phyloP scores from a whole-genome alignment of 352 stramenopile genomes.

The Phytophthora fragariae region DNA sequence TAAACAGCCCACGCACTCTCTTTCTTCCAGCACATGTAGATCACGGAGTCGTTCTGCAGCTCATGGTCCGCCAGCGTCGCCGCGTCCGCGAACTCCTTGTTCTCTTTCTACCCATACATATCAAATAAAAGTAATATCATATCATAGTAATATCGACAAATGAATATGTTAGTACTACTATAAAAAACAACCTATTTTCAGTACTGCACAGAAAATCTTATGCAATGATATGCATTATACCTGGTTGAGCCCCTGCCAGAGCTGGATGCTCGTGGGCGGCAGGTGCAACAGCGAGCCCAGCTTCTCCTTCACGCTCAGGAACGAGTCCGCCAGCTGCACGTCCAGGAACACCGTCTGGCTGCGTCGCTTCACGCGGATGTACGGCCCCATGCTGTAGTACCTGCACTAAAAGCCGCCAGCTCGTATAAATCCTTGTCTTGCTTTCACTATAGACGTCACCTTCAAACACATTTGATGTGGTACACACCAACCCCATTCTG shows the following conservation, averaged over 20 bases:
- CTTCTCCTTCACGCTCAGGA: slow-evolving; percentile 87
- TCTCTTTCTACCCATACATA: slow-evolving; percentile 49
- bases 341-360: slow-evolving; percentile 91
- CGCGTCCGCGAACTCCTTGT: slow-evolving; percentile 81
- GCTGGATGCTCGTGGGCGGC: slow-evolving; percentile 65
- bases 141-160: slow-evolving; percentile 2
- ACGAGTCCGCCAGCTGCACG: slow-evolving; percentile 79
- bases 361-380: slow-evolving; percentile 90
- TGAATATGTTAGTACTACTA: slow-evolving; percentile 1
- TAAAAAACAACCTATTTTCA: background rate
- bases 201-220: background rate
- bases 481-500: background rate
- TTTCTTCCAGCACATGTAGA: slow-evolving; percentile 92
- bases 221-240: slow-evolving; percentile 17
- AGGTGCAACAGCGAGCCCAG: slow-evolving; percentile 72
- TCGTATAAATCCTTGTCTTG: too few species aligned
- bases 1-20: slow-evolving; percentile 52
- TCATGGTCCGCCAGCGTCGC: slow-evolving; percentile 86
- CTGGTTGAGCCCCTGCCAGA: slow-evolving; percentile 76
- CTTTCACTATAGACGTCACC: too few species aligned
- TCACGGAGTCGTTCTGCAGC: slow-evolving; percentile 80
- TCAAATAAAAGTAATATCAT: slow-evolving; percentile 6
- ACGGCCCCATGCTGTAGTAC: slow-evolving; percentile 55
- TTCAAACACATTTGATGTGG: background rate
- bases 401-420: too few species aligned